Percentiles rank a stretch among this genome's conserved stretches.
Evolutionary conservation across 768 basidiomycete genomes (phyloP).

Genomic region (Leccinum fibrillosum): DNA sequence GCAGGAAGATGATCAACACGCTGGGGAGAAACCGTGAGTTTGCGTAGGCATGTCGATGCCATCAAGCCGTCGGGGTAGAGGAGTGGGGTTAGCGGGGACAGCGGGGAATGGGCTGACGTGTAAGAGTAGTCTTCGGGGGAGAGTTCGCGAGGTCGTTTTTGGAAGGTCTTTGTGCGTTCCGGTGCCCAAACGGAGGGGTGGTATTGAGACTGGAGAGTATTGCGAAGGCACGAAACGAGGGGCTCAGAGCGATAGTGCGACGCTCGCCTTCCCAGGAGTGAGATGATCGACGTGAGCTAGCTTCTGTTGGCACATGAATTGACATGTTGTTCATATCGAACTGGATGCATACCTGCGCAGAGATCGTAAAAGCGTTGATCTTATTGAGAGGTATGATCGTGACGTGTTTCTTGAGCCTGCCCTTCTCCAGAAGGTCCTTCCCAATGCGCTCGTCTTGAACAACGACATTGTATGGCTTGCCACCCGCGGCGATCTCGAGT

Average conservation of each 20-base stretch:
- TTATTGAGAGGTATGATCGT: constrained; percentile 94
- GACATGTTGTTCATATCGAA: neutral
- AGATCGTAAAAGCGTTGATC: constrained; percentile 63
- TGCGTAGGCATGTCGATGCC: too few species aligned
- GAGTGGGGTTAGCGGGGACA: too few species aligned
- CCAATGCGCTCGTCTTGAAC: constrained; percentile 90
- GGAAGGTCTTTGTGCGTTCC: too few species aligned
- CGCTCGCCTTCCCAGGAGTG: constrained; percentile 76
- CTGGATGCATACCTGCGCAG: constrained; percentile 41
- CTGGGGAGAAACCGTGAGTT: too few species aligned
- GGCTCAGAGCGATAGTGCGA: constrained; percentile 70
- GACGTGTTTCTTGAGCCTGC: constrained; percentile 78
- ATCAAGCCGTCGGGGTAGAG: too few species aligned
- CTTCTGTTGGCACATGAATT: constrained; percentile 49
- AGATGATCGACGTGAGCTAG: constrained; percentile 64
- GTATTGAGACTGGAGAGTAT: too few species aligned
- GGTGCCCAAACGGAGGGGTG: too few species aligned
- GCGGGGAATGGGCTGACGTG: too few species aligned
- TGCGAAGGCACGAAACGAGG: too few species aligned
- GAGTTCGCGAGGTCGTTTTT: too few species aligned
- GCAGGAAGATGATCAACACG: too few species aligned
- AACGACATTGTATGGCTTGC: constrained; percentile 88
- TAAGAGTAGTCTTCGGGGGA: too few species aligned
- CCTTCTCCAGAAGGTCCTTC: constrained; percentile 76
- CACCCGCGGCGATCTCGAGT: constrained; percentile 88